phyloP scores from a whole-genome alignment of 805 yeast species.

The Monosporozyma servazzii region DNA sequence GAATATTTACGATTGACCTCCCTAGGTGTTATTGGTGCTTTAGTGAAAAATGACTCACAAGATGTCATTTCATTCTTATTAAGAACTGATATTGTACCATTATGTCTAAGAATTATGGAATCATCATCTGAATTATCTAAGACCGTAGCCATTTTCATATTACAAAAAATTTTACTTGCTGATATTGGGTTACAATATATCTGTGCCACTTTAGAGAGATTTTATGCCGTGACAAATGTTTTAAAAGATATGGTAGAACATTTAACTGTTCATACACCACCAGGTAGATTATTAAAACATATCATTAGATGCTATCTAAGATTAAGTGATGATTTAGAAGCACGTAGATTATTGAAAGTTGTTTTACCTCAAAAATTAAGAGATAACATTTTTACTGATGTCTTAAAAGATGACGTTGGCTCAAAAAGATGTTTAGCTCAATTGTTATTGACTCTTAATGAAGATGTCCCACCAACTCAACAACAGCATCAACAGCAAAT shows the following conservation, averaged over 20 bases:
- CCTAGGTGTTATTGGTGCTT: constrained; percentile 92
- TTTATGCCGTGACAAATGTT: constrained; percentile 87
- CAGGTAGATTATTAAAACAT: constrained; percentile 82
- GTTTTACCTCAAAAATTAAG: constrained; percentile 80
- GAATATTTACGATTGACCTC: constrained; percentile 90
- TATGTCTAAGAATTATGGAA: constrained; percentile 92
- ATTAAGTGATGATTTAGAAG: constrained; percentile 81
- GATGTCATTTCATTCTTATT: constrained; percentile 86
- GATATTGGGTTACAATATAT: constrained; percentile 86
- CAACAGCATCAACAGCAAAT: background rate
- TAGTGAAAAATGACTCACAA: constrained; percentile 91
- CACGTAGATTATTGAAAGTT: constrained; percentile 74
- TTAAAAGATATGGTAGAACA: constrained; percentile 83
- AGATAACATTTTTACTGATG: constrained; percentile 61
- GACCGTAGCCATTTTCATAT: constrained; percentile 93
- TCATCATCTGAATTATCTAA: constrained; percentile 87
- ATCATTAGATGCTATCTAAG: constrained; percentile 91
- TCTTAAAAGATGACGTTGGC: constrained; percentile 76
- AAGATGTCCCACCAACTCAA: constrained; percentile 15
- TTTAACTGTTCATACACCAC: constrained; percentile 53
- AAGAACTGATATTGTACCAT: constrained; percentile 93
- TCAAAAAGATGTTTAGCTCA: constrained; percentile 84
- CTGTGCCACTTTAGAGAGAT: constrained; percentile 91
- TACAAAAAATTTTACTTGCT: constrained; percentile 85
- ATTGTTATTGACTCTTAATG: constrained; percentile 57